Base-by-base conservation (phyloP, 106 monocot species). In the Cymbidium sinense region DNA sequence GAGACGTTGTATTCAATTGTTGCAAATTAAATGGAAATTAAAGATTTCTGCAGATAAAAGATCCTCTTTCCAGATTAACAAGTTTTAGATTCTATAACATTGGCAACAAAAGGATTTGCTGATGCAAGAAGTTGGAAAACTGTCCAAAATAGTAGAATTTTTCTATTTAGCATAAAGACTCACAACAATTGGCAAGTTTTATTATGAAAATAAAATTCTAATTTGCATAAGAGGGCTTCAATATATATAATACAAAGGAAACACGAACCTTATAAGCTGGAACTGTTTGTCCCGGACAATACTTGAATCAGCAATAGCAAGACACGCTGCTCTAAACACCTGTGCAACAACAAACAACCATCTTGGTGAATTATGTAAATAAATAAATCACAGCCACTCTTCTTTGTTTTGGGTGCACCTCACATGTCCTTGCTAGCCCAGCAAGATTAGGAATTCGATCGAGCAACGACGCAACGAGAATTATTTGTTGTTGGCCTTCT, bases 381-480 rank as follows among this genome's bases (percentile, higher is more conserved):
- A n/a, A 6, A 58, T n/a, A n/a, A 58, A 21, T n/a, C 58, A 58
- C 23, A 23, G 58, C 25, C 58, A 23, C 20, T 58, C 58, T 58
- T 23, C 2, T 3, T 30, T 78, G 52, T 55, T 43, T 47, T 47
- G 47, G 12, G 47, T 47, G 79, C 18, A 96, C 96, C 89, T 96
- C 96, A 77, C 96, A 96, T 17, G 96, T 96, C 80, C 96, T 80
- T 43, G 91, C 93, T 79, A 96, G 79, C 67, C 96, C 96, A 76
- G 96, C 96, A 85, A 96, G 89, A 82, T 96, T 96, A 67, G 96
- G 96, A 83, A 96, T 89, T 25, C 96, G 91, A 85, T 96, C 96
- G 84, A 96, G 62, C 77, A 96, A 82, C 31, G 96, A 96, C 64
- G 96, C 93, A 23, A 96, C 91, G 43, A 96, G 80, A 65, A 96